These are phyloP conservation scores for Wickerhamiella slavikovae DNA, from an alignment of 805 yeast species.

Conservation along the genomic window DNA sequence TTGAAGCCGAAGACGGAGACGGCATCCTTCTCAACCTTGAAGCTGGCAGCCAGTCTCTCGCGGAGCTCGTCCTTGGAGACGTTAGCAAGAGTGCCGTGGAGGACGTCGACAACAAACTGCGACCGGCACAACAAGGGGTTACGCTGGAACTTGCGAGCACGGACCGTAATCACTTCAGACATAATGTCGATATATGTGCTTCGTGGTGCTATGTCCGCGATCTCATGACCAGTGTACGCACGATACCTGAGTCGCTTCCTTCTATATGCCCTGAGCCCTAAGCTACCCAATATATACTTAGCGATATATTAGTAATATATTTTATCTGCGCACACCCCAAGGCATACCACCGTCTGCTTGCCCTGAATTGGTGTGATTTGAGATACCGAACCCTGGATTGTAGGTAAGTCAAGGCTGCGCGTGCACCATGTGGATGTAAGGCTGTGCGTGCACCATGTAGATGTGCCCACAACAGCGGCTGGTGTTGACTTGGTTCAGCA, in stretches of 20 bases:
- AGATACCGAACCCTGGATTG: too few relatives aligned
- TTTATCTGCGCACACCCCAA: background rate
- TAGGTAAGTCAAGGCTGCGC: too few relatives aligned
- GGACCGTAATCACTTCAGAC: conserved; percentile 99
- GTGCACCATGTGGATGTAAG: too few relatives aligned
- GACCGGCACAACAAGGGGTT: conserved; percentile 99
- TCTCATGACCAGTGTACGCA: background rate
- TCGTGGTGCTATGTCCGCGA: background rate
- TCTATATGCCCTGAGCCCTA: background rate
- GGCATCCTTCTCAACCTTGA: conserved; percentile 84
- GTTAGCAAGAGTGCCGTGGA: conserved; percentile 98
- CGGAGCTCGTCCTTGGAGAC: conserved; percentile 98
- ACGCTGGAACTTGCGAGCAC: conserved; percentile 98
- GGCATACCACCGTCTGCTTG: background rate
- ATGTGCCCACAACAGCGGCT: too few relatives aligned
- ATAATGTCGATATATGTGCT: conserved; percentile 1
- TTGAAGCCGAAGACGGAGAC: conserved; percentile 98
- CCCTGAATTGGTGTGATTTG: too few relatives aligned
- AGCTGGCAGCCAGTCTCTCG: conserved; percentile 70
- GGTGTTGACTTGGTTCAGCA: too few relatives aligned
- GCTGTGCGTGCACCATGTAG: too few relatives aligned
- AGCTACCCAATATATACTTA: too few relatives aligned
- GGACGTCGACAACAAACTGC: conserved; percentile 98
- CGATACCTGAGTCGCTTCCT: background rate
- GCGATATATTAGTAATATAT: too few relatives aligned